Evolutionary conservation across 2,329 filamentous ascomycete genomes (phyloP).

Genomic region (Pseudopyricularia cyperi): DNA sequence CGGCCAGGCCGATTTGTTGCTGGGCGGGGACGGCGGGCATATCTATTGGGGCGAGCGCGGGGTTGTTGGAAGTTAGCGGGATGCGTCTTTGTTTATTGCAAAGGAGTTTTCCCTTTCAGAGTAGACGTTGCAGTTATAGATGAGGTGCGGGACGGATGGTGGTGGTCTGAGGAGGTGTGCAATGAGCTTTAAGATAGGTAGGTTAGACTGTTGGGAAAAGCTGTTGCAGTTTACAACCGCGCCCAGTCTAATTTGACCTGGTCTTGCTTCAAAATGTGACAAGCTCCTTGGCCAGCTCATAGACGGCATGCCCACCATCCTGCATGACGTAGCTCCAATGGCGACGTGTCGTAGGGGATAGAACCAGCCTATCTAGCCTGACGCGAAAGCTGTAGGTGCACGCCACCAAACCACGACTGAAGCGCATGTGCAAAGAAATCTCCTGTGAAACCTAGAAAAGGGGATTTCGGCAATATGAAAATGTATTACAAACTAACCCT

Average conservation of each 20-base stretch:
- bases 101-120: too few relatives aligned
- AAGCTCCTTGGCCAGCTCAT: too few relatives aligned
- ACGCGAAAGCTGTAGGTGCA: not conserved
- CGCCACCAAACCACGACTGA: not conserved
- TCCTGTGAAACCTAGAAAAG: too few relatives aligned
- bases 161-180: too few relatives aligned
- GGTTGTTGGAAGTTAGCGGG: conserved; percentile 4
- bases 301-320: not conserved
- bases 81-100: not conserved
- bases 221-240: too few relatives aligned
- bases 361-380: not conserved
- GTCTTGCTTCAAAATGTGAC: too few relatives aligned
- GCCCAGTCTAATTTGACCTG: too few relatives aligned
- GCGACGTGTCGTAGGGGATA: not conserved
- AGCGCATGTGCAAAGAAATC: not conserved
- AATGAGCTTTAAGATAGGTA: too few relatives aligned
- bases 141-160: too few relatives aligned
- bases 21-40: conserved; percentile 24
- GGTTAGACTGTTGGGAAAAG: too few relatives aligned
- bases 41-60: conserved; percentile 14
- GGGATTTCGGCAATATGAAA: not conserved
- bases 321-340: not conserved
- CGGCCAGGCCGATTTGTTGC: conserved; percentile 19
- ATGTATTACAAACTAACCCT: conserved; percentile 23
- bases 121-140: too few relatives aligned